Evolutionary conservation across 306 rosid species (phyloP), one percentile per base, ranked within the genome.

Genomic region (Styphnolobium japonicum): DNA sequence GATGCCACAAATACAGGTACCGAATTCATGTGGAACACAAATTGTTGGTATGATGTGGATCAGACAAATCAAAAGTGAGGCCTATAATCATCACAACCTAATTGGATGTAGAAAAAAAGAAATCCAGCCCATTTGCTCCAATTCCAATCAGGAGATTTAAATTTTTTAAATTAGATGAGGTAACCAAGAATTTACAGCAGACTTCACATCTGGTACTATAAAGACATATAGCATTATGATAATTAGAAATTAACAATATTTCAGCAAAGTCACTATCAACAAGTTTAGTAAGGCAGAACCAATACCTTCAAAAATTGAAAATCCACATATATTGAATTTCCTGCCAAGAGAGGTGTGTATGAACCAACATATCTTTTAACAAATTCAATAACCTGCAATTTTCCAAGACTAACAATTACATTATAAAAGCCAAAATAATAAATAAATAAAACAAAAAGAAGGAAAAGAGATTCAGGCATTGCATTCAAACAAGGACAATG

Each of bases 301-400:
- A 71, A 14, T 89, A 95, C 98, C 98, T 92, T 95, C 34, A 95
- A 75, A 86, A 87, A 95, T 72, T 69, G 86, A 78, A 87, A 89
- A 88, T 95, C 98, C 77, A 89, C 89, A 68, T 95, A 92, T 55
- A 95, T 49, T 2, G 98, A 92, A 77, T 95, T 95, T 83, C 98
- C 98, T 37, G 98, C 98, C 79, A 95, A 85, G 45, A 76, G 93
- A 77, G 97, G 92, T 39, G 84, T 81, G 85, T 87, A 80, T 58
- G 91, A 61, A 68, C 95, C 89, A 46, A 91, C 31, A 74, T 87
- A 70, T 76, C 77, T 90, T 83, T 81, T 86, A 15, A 95, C 96
- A 92, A 92, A 95, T 76, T 91, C 97, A 70, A 91, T 90, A 80
- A 91, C 95, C 98, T 95, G 92, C 87, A 87, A 53, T 23, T 48